Evolutionary conservation across 2,329 filamentous ascomycete genomes (phyloP), one percentile per base, ranked within the genome.

Genomic region (Rosellinia necatrix): DNA sequence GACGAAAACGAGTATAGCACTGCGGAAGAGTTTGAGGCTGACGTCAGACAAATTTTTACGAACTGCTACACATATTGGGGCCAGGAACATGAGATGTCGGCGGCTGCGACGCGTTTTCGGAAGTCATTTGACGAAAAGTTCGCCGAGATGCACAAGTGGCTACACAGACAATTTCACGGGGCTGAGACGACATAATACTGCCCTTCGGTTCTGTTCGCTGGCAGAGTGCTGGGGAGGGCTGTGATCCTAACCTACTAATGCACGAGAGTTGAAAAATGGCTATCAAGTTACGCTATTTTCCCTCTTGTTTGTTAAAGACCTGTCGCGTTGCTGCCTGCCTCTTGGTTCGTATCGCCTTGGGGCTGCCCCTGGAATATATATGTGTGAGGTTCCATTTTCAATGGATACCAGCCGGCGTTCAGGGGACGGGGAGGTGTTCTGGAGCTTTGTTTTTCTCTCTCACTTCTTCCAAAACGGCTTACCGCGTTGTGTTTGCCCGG

Each of bases 1-100:
- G 80, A 85, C 51, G 67, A 70, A 12, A 70, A 69, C 17, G 77
- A 80, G 62, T 87, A 87, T 66, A 65, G 54, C 3, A 75, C 71
- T 46, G 77, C 82, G 6, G 75, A 78, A 3, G 80, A 84, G 49
- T 87, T 87, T 61, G 68, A 78, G 32, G 70, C 69, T 3, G 84
- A 87, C 68, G 78, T 87, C 65, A 78, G 81, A 6, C 81, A 84
- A 65, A 87, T 87, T 30, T 86, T 86, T 56, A 71, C 77, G 22
- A 87, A 87, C 68, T 86, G 83, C 69, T 86, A 82, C 68, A 79
- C 77, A n/a, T 87, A 87, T 70, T 86, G 84, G 53, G 56, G 59
- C 12, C 50, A 44, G 13, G 8, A 29, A 8, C 53, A 58, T 46
- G 75, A 76, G 0, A 83, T 86, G 73, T 85, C 78, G 72, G 66